Evolutionary conservation across 371 early-diverging fungal genomes (phyloP).

Genomic region (Smittium culicis): DNA sequence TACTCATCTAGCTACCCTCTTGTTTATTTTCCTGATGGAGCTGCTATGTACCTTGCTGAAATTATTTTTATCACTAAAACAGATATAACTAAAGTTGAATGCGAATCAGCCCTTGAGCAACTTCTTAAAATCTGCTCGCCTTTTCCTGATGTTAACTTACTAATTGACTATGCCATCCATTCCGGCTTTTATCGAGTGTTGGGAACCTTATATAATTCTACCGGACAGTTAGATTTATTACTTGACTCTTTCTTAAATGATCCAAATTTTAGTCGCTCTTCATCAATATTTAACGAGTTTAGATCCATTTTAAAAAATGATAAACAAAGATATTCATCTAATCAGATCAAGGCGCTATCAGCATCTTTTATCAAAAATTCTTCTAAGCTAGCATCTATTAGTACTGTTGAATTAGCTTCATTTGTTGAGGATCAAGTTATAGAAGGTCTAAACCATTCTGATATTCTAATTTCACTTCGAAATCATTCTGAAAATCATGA

Average conservation of each 20-base stretch:
- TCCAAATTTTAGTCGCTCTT: neutral
- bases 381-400: neutral
- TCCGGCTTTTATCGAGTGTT: neutral
- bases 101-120: neutral
- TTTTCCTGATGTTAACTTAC: neutral
- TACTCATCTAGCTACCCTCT: neutral
- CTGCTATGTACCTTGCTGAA: neutral
- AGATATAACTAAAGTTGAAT: neutral
- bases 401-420: neutral
- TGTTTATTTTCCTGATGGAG: neutral
- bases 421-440: neutral
- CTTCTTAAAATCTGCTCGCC: neutral
- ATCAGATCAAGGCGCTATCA: neutral
- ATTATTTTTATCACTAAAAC: neutral
- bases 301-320: neutral
- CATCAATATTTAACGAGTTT: neutral
- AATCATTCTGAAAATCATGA: neutral
- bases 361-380: neutral
- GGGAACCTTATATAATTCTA: neutral
- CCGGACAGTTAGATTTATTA: neutral
- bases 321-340: neutral
- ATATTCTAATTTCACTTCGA: neutral
- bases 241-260: neutral
- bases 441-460: neutral
- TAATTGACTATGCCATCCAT: neutral